A percentile compares a stretch with the other conserved stretches of the same genome.
phyloP scores from a whole-genome alignment of 768 basidiomycete genomes.

The Cantharellus cinnabarinus region DNA sequence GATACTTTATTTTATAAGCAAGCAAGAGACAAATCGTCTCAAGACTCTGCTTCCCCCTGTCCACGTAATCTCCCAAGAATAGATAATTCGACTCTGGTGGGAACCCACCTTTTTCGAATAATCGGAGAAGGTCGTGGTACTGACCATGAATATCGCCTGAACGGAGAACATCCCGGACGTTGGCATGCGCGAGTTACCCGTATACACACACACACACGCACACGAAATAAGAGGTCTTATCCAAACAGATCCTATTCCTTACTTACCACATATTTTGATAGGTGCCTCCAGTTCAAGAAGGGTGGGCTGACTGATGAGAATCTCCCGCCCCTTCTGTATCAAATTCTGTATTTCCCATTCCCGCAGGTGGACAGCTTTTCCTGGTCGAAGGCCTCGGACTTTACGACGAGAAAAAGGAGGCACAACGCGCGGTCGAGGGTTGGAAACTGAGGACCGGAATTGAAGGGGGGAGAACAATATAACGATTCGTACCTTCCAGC shows the following conservation, averaged over 20 bases:
- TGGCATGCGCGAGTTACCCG: too few species aligned
- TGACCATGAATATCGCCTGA: slow-evolving; percentile 97
- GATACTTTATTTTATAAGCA: slow-evolving; percentile 99
- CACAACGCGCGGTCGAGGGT: neutral
- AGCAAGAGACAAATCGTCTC: slow-evolving; percentile 99
- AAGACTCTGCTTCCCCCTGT: slow-evolving; percentile 95
- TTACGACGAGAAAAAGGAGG: slow-evolving; percentile 1
- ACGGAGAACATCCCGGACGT: slow-evolving; percentile 2
- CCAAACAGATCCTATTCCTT: too few species aligned
- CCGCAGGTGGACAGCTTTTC: slow-evolving; percentile 91
- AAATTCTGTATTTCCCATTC: slow-evolving; percentile 99
- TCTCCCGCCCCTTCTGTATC: slow-evolving; percentile 95
- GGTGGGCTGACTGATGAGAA: slow-evolving; percentile 98
- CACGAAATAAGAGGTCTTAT: too few species aligned
- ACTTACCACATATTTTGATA: slow-evolving; percentile 98
- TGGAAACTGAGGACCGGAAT: neutral
- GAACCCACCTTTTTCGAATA: slow-evolving; percentile 98
- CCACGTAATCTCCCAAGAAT: slow-evolving; percentile 98
- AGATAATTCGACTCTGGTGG: slow-evolving; percentile 99
- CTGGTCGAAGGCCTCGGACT: slow-evolving; percentile 97
- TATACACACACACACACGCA: too few species aligned
- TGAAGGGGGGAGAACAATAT: neutral
- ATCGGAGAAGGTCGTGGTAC: slow-evolving; percentile 92
- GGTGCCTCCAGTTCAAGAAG: slow-evolving; percentile 94
- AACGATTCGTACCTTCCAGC: slow-evolving; percentile 61